Base-by-base conservation (phyloP, 495 filamentous ascomycete genomes). In the Aspergillus nidulans region DNA sequence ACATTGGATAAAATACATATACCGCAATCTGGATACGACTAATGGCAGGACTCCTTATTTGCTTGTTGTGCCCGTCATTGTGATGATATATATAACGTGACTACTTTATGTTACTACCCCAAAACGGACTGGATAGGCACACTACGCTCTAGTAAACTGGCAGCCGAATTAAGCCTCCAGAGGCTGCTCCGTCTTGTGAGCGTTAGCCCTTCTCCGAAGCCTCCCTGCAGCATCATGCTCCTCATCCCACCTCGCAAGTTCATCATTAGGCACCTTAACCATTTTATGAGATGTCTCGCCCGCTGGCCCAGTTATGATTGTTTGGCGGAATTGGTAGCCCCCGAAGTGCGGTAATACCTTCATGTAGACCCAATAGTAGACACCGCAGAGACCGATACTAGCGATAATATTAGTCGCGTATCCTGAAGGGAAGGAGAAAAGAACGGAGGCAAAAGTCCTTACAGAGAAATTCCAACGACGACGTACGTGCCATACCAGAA, bases 401-500 rank as follows among this genome's bases (percentile, higher is more conserved):
- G 2, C 19, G 13, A 30, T 24, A 2, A 43, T 13, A 3, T 25
- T 32, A 41, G 12, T 4, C 0, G 13, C 25, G 48, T 4, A 2
- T 32, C 5, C 20, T 44, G 15, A 8, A 19, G n/a, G 4, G 19
- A 12, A 0, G 4, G n/a, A 2, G n/a, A 4, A 3, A 10, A 39
- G 23, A 16, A n/a, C n/a, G n/a, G n/a, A n/a, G n/a, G n/a, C 36
- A 44, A 21, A 25, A 39, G 18, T 16, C 78, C 79, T 72, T 63
- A 83, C 79, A 83, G 72, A 19, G 64, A 80, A 34, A 85, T 69
- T 1, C 82, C 81, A 9, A 75, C 72, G 3, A 80, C 82, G 19
- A 73, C 69, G 53, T 86, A 86, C 6, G 83, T 85, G 4, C 73
- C 83, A 54, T 87, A 87, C 82, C 83, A 87, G 59, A 88, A 87